Percentiles rank a stretch among this genome's conserved stretches.
phyloP scores from a whole-genome alignment of 2,329 filamentous ascomycete species.

The Aureobasidium sp. region DNA sequence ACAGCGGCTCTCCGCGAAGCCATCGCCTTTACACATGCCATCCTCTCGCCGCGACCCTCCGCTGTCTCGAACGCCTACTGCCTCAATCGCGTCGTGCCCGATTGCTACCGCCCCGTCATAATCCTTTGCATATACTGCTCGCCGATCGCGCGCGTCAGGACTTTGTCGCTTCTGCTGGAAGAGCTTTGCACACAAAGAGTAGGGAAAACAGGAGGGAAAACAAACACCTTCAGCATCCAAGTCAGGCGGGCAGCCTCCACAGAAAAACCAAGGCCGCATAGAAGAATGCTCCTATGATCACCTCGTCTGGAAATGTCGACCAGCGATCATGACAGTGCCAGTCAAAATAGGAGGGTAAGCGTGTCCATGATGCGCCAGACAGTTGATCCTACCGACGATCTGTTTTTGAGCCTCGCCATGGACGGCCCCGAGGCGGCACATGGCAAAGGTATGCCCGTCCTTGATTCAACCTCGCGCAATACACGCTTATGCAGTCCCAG shows the following conservation, averaged over 20 bases:
- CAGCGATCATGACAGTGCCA: conserved; percentile 4
- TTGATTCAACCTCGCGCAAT: neutral
- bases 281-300: conserved; percentile 8
- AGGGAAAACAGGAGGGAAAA: neutral
- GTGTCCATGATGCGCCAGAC: conserved; percentile 8
- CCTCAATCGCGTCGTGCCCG: neutral
- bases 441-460: neutral
- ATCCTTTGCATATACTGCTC: neutral
- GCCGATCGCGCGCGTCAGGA: neutral
- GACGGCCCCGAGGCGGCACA: conserved; percentile 18
- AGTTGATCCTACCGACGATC: conserved; percentile 19
- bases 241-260: neutral
- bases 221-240: neutral
- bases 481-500: neutral
- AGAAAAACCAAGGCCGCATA: neutral
- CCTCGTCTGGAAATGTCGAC: conserved; percentile 11
- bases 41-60: neutral
- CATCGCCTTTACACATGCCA: neutral
- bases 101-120: neutral
- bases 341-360: conserved; percentile 1
- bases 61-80: neutral
- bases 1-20: neutral
- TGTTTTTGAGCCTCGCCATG: conserved; percentile 25
- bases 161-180: neutral
- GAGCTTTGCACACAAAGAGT: neutral